Conservation (phyloP, 2,329 filamentous ascomycete genomes). For the Diaporthe eres region DNA sequence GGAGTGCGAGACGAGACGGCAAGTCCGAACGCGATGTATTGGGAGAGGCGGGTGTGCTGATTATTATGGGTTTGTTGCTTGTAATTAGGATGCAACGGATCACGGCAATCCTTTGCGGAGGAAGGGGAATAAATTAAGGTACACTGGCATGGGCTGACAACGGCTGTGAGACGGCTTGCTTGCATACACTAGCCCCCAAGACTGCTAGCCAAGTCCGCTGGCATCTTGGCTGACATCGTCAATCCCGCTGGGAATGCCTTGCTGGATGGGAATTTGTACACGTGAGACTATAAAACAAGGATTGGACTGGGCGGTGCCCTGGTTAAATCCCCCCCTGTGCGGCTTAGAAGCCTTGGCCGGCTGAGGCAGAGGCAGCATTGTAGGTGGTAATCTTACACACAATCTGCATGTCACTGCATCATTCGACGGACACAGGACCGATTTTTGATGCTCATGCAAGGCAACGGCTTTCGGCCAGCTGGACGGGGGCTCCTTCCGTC, state of each 20-base stretch:
- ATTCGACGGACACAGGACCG: conserved; percentile 10
- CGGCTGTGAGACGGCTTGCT: not conserved
- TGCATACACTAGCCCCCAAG: not conserved
- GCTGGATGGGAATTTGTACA: not conserved
- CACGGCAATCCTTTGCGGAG: not conserved
- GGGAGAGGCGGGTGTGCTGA: not conserved
- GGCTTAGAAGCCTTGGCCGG: conserved; percentile 9
- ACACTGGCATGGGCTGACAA: conserved; percentile 2
- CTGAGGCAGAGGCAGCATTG: conserved; percentile 1
- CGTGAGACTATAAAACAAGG: conserved; percentile 20
- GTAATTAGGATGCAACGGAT: not conserved
- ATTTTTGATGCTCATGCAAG: conserved; percentile 2
- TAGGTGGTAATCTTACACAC: conserved; percentile 1
- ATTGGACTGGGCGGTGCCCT: conserved; percentile 3
- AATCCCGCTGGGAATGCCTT: not conserved
- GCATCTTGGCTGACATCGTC: conserved; percentile 27
- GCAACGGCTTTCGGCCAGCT: conserved; percentile 15
- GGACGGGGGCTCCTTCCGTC: not conserved
- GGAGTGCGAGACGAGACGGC: not conserved
- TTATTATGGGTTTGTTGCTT: not conserved
- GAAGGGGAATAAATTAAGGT: conserved; percentile 1
- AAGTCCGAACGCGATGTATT: not conserved
- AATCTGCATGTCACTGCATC: not conserved
- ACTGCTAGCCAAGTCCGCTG: not conserved
- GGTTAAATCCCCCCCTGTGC: not conserved